These are phyloP conservation scores for Biscogniauxia marginata DNA, from an alignment of 2,329 filamentous ascomycete genomes.

Conservation along the genomic window DNA sequence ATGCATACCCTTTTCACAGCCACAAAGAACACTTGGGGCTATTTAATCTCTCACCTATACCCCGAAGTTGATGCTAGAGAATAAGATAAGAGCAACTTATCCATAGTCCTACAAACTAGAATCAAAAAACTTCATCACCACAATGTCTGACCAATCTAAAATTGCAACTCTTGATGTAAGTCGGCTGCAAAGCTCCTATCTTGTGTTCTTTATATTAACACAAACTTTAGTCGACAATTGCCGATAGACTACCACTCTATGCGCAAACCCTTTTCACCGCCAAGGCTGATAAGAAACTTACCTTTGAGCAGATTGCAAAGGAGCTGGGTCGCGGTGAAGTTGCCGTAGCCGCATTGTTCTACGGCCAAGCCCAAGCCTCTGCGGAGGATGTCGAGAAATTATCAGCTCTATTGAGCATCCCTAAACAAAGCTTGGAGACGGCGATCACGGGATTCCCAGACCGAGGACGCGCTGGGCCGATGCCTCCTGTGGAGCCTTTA, in stretches of 20 bases:
- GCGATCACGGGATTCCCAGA: constrained; percentile 76
- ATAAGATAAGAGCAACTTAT: not conserved
- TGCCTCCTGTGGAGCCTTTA: constrained; percentile 81
- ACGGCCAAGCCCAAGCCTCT: constrained; percentile 77
- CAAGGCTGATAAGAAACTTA: constrained; percentile 73
- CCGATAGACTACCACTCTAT: constrained; percentile 67
- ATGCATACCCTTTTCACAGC: too few relatives aligned
- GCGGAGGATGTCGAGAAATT: constrained; percentile 67
- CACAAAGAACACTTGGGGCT: too few relatives aligned
- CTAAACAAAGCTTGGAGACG: constrained; percentile 52
- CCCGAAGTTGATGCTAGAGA: not conserved
- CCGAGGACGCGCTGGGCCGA: constrained; percentile 73
- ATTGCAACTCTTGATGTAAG: constrained; percentile 32
- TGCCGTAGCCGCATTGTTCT: constrained; percentile 84
- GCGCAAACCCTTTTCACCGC: constrained; percentile 75
- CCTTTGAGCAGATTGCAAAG: constrained; percentile 75
- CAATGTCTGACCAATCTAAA: constrained; percentile 24
- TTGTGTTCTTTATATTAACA: constrained; percentile 2
- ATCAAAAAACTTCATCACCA: constrained; percentile 1
- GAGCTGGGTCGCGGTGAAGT: constrained; percentile 78
- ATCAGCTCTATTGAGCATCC: constrained; percentile 61
- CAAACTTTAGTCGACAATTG: constrained; percentile 56
- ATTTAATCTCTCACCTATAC: not conserved
- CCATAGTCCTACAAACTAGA: not conserved
- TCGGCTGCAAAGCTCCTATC: not conserved